Conservation (phyloP, 768 basidiomycete species). For the Infundibulicybe gibba region DNA sequence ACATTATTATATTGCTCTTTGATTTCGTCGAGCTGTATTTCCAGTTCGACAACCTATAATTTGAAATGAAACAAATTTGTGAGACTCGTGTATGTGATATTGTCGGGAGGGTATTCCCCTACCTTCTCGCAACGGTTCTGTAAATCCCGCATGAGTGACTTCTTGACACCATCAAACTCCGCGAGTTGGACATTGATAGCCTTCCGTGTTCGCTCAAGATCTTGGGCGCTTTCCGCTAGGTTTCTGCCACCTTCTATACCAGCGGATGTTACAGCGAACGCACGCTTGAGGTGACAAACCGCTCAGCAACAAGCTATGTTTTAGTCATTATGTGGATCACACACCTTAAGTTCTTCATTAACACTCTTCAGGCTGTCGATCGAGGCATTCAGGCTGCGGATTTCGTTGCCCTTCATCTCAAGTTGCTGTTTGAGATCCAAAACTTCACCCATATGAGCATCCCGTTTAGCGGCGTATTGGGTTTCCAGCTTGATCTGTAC, state of each 20-base stretch:
- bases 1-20: constrained; percentile 99
- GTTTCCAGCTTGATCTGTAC: constrained; percentile 86
- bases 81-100: background rate
- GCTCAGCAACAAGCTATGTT: constrained; percentile 6
- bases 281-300: constrained; percentile 55
- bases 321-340: constrained; percentile 5
- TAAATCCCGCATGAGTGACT: constrained; percentile 96
- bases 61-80: background rate
- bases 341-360: constrained; percentile 96
- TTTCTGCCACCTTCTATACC: constrained; percentile 97
- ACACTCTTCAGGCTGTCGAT: constrained; percentile 93
- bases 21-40: constrained; percentile 98
- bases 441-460: constrained; percentile 83
- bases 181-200: constrained; percentile 97
- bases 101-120: constrained; percentile 7
- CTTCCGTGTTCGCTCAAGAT: constrained; percentile 94
- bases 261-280: constrained; percentile 94
- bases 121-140: constrained; percentile 99
- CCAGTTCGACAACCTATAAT: constrained; percentile 91
- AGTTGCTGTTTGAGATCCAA: constrained; percentile 86
- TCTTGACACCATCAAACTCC: constrained; percentile 98
- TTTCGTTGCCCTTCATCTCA: constrained; percentile 79
- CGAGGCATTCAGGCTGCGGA: constrained; percentile 77
- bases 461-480: constrained; percentile 90
- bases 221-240: constrained; percentile 94